phyloP scores from a whole-genome alignment of 164 flowering plant species.

The Aristolochia fimbriata region DNA sequence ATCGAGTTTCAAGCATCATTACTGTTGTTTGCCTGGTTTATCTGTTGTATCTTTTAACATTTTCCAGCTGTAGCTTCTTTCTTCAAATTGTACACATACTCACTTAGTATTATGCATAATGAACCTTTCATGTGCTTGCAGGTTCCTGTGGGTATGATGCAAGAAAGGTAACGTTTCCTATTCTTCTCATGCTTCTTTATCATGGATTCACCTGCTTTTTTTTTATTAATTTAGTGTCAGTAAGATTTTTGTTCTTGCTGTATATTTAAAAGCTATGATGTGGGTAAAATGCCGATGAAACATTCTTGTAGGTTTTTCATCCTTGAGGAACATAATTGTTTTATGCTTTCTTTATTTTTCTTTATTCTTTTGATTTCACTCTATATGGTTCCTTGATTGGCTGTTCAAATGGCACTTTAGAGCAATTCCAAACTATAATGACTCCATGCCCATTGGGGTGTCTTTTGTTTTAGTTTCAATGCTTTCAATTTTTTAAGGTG shows the following conservation, averaged over 20 bases:
- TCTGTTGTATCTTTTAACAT: neutral
- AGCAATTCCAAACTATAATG: no score
- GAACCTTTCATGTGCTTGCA: conserved; percentile 26
- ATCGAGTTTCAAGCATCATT: neutral
- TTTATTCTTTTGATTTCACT: no score
- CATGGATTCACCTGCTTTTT: neutral
- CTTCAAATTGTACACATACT: neutral
- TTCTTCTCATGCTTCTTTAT: neutral
- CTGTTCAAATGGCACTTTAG: no score
- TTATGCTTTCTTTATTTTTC: no score
- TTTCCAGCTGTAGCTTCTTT: neutral
- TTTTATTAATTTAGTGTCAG: neutral
- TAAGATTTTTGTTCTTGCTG: neutral
- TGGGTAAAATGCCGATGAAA: neutral
- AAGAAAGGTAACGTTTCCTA: conserved; percentile 36
- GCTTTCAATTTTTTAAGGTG: no score
- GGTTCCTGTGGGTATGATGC: conserved; percentile 64
- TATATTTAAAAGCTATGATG: neutral
- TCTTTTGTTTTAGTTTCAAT: no score
- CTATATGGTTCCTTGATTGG: no score
- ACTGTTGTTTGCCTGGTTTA: neutral
- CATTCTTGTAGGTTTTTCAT: neutral
- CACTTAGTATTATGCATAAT: neutral
- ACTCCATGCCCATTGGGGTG: no score
- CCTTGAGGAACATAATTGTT: neutral